Conservation (phyloP, 1,284 basidiomycete genomes). For the Cutaneotrichosporon arboriforme region DNA sequence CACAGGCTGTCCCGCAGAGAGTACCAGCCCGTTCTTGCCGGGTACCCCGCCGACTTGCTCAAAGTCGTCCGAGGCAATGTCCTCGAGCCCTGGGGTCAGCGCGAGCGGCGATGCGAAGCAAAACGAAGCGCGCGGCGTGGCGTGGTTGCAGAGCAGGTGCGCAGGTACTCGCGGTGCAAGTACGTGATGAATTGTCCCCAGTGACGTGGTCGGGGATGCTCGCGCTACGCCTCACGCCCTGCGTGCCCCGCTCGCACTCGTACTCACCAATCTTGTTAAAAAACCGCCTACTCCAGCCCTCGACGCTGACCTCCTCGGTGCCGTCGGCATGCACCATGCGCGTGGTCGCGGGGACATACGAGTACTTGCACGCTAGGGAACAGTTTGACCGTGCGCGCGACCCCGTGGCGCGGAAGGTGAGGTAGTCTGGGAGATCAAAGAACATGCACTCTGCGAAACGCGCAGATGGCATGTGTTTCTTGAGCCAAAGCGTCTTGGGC, state of each 20-base stretch:
- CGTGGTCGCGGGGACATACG: slow-evolving; percentile 71
- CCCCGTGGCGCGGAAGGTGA: slow-evolving; percentile 86
- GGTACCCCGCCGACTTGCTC: slow-evolving; percentile 70
- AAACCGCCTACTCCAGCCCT: slow-evolving; percentile 84
- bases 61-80: slow-evolving; percentile 57
- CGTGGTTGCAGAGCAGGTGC: too few relatives aligned
- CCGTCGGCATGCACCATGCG: slow-evolving; percentile 40
- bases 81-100: slow-evolving; percentile 28
- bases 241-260: not conserved
- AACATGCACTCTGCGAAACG: slow-evolving; percentile 82
- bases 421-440: slow-evolving; percentile 95
- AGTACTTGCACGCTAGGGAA: slow-evolving; percentile 94
- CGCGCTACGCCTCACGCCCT: too few relatives aligned
- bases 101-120: too few relatives aligned
- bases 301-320: slow-evolving; percentile 43
- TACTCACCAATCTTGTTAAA: slow-evolving; percentile 68
- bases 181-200: too few relatives aligned
- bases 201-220: too few relatives aligned
- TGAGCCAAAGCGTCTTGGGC: slow-evolving; percentile 94
- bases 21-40: slow-evolving; percentile 57
- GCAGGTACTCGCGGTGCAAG: too few relatives aligned
- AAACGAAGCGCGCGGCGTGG: too few relatives aligned
- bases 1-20: slow-evolving; percentile 89
- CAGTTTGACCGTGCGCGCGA: slow-evolving; percentile 78
- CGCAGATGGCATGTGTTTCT: slow-evolving; percentile 71